Conservation (phyloP, 129 eudicot genomes). For the Dittrichia graveolens region DNA sequence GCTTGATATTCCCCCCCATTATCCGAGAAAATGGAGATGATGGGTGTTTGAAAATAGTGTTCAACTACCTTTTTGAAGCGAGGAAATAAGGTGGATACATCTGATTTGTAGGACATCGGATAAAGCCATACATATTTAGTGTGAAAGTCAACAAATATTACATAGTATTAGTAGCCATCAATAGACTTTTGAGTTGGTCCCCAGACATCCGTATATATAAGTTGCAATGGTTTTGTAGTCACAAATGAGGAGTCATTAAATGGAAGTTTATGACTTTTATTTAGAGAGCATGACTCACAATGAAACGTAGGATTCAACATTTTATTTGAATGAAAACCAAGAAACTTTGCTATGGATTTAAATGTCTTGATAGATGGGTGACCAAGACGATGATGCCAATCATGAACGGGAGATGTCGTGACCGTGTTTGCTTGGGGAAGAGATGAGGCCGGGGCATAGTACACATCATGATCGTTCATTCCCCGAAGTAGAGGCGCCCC, state of each 20-base stretch:
- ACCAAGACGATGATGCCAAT: constrained; percentile 24
- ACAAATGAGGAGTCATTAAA: constrained; percentile 15
- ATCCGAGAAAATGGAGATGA: constrained; percentile 19
- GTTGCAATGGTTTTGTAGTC: not conserved
- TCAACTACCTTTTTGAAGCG: constrained; percentile 13
- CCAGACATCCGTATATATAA: constrained; percentile 10
- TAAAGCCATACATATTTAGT: constrained; percentile 28
- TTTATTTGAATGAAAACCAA: not conserved
- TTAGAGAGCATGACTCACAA: constrained; percentile 5
- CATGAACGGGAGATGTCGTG: not conserved
- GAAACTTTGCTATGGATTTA: not conserved
- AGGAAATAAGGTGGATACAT: constrained; percentile 12
- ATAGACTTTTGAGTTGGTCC: constrained; percentile 12
- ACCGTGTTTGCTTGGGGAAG: not conserved
- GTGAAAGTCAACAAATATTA: constrained; percentile 22
- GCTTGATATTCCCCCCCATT: constrained; percentile 20
- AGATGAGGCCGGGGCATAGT: not conserved
- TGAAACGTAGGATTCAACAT: not conserved
- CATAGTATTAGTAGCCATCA: constrained; percentile 16
- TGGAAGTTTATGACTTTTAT: constrained; percentile 20
- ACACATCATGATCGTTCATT: not conserved
- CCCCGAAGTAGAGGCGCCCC: constrained; percentile 16
- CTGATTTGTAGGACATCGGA: constrained; percentile 12
- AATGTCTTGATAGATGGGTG: constrained; percentile 16
- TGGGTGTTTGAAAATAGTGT: constrained; percentile 9